Evolutionary conservation across 1,284 basidiomycete genomes (phyloP), one percentile per base, ranked within the genome.

Genomic region (Fistulinella cinereoalba): DNA sequence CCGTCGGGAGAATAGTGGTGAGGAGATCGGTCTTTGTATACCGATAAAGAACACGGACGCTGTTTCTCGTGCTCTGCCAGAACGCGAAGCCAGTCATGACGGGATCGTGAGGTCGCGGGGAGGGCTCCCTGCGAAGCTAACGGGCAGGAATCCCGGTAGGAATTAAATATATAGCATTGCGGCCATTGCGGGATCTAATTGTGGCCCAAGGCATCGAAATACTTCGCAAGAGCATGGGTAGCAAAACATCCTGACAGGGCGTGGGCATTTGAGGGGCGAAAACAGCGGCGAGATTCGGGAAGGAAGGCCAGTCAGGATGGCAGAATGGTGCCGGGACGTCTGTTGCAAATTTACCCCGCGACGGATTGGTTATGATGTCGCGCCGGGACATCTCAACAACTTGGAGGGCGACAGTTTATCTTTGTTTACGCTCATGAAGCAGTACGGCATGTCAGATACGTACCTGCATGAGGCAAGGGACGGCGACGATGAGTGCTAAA

Each of bases 21-120:
- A 64, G 55, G 41, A 72, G 57, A 47, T 75, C 73, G 3, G 70
- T 61, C 50, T 70, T 68, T 16, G 68, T 70, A 57, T 72, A 75
- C 40, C 68, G 52, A 47, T 65, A 56, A n/a, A 60, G 52, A 18
- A 65, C 46, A 29, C 48, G 47, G 41, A 42, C 13, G 10, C 47
- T 38, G 31, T 47, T 49, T 15, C 37, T 32, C 16, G 50, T 23
- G 41, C 18, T 44, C 16, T 51, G 51, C 55, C 40, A 51, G 51
- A 22, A 47, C 33, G 33, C 38, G 37, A 51, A 41, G 43, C 27
- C 33, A 31, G 43, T 52, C 63, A 62, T 64, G 44, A 29, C 27
- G 37, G 3, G 37, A 43, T 64, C 52, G 62, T 62, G 48, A 56
- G 29, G 25, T 59, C 54, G 56, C 51, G 13, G 37, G 41, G 32